A percentile compares a stretch with the other conserved stretches of the same genome.
These are phyloP conservation scores for Asterella californica DNA, from an alignment of 225 moss, liverwort and hornwort genomes.

Conservation along the genomic window DNA sequence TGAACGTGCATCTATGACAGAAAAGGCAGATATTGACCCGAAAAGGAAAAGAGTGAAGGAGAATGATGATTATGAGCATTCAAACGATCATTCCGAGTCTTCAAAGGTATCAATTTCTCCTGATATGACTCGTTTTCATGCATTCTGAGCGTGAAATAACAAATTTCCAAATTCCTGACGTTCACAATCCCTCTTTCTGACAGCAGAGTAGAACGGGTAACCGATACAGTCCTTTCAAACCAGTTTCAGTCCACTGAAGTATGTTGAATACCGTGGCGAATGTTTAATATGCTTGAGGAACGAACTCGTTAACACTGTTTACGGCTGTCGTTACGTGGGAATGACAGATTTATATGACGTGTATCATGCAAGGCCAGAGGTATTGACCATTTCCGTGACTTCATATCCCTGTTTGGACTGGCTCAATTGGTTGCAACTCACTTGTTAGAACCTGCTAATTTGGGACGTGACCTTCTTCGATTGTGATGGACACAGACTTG, in stretches of 20 bases:
- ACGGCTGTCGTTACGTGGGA: background rate
- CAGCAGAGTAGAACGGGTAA: background rate
- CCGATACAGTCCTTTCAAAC: background rate
- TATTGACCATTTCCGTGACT: conserved; percentile 20
- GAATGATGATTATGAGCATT: background rate
- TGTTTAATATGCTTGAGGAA: background rate
- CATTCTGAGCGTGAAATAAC: background rate
- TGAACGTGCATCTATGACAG: background rate
- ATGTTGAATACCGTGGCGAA: background rate
- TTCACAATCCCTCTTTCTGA: background rate
- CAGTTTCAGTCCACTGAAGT: background rate
- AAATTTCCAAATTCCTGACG: background rate
- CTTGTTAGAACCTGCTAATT: background rate
- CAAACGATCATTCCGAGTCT: background rate
- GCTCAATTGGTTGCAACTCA: background rate
- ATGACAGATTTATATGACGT: conserved; percentile 83
- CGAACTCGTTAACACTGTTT: background rate
- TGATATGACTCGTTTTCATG: background rate
- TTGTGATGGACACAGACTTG: conserved; percentile 52
- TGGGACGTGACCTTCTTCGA: background rate
- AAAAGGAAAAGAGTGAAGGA: background rate
- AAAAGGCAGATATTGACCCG: background rate
- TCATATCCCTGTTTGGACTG: background rate
- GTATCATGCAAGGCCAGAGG: conserved; percentile 84
- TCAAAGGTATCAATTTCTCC: background rate